Conservation (phyloP, 1,284 basidiomycete species). For the Irpex rosettiformis region DNA sequence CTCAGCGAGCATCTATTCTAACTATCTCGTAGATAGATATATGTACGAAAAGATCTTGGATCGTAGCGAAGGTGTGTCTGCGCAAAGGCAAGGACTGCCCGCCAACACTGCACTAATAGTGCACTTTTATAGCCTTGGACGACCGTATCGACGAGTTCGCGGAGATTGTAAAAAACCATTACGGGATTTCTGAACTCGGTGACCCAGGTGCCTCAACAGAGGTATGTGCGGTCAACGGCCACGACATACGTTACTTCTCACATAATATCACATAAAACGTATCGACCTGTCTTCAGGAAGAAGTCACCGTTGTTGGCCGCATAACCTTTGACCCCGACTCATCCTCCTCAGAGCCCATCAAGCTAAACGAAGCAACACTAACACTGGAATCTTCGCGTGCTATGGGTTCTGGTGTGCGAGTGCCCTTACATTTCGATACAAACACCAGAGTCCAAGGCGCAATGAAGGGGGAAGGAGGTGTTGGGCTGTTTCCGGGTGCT, state of each 20-base stretch:
- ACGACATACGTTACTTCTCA: slow-evolving; percentile 6
- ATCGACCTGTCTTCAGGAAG: slow-evolving; percentile 54
- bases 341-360: slow-evolving; percentile 45
- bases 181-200: slow-evolving; percentile 66
- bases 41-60: slow-evolving; percentile 90
- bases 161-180: slow-evolving; percentile 66
- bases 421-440: slow-evolving; percentile 70
- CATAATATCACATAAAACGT: too few relatives aligned
- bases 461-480: slow-evolving; percentile 57
- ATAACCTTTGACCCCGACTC: slow-evolving; percentile 72
- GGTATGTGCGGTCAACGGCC: slow-evolving; percentile 39
- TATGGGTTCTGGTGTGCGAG: slow-evolving; percentile 68
- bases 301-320: slow-evolving; percentile 77
- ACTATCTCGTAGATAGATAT: slow-evolving; percentile 68
- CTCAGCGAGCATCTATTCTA: not conserved
- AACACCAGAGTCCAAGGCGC: slow-evolving; percentile 67
- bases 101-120: not conserved
- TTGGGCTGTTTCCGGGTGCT: slow-evolving; percentile 87
- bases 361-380: slow-evolving; percentile 73
- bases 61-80: slow-evolving; percentile 66
- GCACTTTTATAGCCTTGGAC: slow-evolving; percentile 58
- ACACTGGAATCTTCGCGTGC: slow-evolving; percentile 80
- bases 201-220: slow-evolving; percentile 76
- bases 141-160: slow-evolving; percentile 83
- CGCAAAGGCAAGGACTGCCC: not conserved